Evolutionary conservation across 768 basidiomycete genomes (phyloP), one percentile per base, ranked within the genome.

Genomic region (Phallus indusiatus): DNA sequence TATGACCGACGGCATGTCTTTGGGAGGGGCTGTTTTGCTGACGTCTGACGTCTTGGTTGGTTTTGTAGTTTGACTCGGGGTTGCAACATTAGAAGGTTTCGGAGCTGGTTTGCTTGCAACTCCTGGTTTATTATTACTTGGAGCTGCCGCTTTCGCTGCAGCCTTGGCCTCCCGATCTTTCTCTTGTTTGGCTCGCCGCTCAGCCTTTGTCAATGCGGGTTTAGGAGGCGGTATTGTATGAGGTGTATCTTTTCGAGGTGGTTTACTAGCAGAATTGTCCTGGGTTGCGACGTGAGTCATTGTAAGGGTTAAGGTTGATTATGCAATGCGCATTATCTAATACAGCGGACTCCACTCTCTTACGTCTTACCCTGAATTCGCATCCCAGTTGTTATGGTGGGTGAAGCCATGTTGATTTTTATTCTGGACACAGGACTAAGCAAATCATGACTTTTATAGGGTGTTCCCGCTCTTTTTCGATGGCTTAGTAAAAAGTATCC

Each of bases 401-500:
- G 24, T 17, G 18, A 20, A 2, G 33, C 22, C 46, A 51, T 34
- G 33, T 24, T 24, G 8, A 16, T 1, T 60, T 4, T 52, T 24
- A 16, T 24, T 12, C 11, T 24, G 8, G 4, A 2, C 11, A 12
- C 11, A 16, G 4, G 42, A 42, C 12, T 42, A 10, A n/a, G 4
- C 42, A 42, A 42, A 12, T 2, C 4, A 34, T 56, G 16, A 47
- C 20, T 18, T 35, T 18, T 47, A 42, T 64, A 95, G 94, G 94
- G 94, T 84, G 94, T 97, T 62, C 94, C 94, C 61, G 95, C 95
- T 51, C 81, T 97, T 63, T 98, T 98, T 75, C 85, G 95, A 69
- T 99, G 95, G 94, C 80, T 98, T 60, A 96, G 93, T 71, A 94
- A 88, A 78, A 97, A 97, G 73, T 99, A 99, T 71, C 94, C 95